Base-by-base conservation (phyloP, 2,329 filamentous ascomycete species). In the Canariomyces notabilis region DNA sequence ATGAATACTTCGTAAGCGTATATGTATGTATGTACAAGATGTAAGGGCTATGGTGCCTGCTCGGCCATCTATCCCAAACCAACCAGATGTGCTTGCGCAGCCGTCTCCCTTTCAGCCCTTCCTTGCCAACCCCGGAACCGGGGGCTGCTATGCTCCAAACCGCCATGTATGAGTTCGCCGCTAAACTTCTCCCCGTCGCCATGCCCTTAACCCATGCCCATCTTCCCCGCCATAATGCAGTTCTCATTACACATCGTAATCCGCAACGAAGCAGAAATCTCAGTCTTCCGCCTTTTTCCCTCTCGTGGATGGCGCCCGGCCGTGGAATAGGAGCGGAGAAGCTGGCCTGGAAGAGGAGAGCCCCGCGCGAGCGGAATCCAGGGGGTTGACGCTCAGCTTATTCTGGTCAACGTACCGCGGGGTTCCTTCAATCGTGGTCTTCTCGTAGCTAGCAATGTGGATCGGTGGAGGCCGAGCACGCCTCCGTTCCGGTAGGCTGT, bases 371-470 rank as follows among this genome's bases (percentile, higher is more conserved):
- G 61, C 59, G 32, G 62, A 55, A 4, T 73, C 70, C 45, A 72
- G 65, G 1, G 71, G 68, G 20, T 73, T 67, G 12, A 68, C 57
- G 23, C 57, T 64, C 42, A 70, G 52, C 31, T 64, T 63, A 31
- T 59, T 59, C 2, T 59, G 45, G 11, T 69, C 63, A 11, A 63
- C 43, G 12, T 59, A 50, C 6, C 59, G 62, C 3, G 68, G 65
- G 1, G 73, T 76, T n/a, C 64, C 60, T 23, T 79, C 80, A 33
- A 82, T 76, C 11, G 75, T 74, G 2, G 80, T 79, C 67, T 95
- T 93, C 63, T 95, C 89, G 60, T 85, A 89, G 53, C 73, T 80
- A 37, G 83, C 83, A 50, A 90, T 82, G 53, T 70, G 77, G 58
- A 88, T 80, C 0, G 84, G 80, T 0, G 79, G 71, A 18, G 87